Evolutionary conservation across 2,329 filamentous ascomycete species (phyloP).

Genomic region (Aspergillus spinulosporus): DNA sequence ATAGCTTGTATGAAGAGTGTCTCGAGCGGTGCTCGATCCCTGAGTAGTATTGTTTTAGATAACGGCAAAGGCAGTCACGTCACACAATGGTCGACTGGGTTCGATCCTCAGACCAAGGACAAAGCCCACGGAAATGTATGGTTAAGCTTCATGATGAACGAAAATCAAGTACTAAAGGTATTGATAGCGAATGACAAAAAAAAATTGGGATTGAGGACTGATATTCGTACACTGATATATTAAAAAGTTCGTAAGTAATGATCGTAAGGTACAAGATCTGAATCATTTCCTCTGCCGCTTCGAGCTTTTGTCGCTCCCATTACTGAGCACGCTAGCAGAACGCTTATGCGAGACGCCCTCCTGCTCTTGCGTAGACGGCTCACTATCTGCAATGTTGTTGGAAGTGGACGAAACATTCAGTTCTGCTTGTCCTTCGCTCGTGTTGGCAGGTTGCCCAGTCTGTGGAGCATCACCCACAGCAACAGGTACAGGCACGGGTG

Average conservation of each 20-base stretch:
- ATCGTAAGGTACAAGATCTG: not conserved
- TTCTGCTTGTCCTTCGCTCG: not conserved
- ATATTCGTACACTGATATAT: slow-evolving; percentile 35
- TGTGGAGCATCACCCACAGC: slow-evolving; percentile 11
- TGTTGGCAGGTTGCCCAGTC: not conserved
- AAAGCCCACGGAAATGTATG: slow-evolving; percentile 3
- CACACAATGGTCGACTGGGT: not conserved
- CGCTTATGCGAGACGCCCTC: slow-evolving; percentile 61
- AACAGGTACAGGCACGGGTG: slow-evolving; percentile 14
- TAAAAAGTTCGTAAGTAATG: not conserved
- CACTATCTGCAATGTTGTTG: slow-evolving; percentile 10
- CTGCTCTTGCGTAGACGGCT: slow-evolving; percentile 16
- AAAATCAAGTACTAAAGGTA: slow-evolving; percentile 6
- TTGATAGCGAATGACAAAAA: not conserved
- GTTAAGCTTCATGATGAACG: slow-evolving; percentile 2
- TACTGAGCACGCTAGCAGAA: slow-evolving; percentile 78
- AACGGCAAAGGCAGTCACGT: not conserved
- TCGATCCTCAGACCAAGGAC: not conserved
- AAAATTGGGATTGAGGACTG: not conserved
- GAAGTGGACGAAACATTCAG: slow-evolving; percentile 5
- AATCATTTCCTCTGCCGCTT: slow-evolving; percentile 52
- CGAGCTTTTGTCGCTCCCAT: slow-evolving; percentile 61
- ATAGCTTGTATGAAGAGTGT: slow-evolving; percentile 28
- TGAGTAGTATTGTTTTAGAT: slow-evolving; percentile 15
- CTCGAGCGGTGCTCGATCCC: slow-evolving; percentile 28